Evolutionary conservation across 805 yeast species (phyloP).

Genomic region (Suhomyces sp.): DNA sequence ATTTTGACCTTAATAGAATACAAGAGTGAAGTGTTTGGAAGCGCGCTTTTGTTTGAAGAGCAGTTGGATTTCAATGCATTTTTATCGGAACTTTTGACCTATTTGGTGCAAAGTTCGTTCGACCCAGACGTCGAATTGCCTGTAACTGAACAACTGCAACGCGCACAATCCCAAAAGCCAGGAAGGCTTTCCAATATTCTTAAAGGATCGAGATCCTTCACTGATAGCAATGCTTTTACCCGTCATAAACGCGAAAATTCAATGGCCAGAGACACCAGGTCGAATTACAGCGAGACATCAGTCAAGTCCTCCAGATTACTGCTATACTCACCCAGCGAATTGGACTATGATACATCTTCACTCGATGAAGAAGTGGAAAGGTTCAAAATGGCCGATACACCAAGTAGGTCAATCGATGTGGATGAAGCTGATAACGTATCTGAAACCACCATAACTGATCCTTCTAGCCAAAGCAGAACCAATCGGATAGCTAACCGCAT

Average conservation of each 20-base stretch:
- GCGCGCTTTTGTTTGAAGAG: constrained; percentile 3
- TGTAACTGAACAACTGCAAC: not conserved
- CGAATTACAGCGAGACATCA: constrained; percentile 1
- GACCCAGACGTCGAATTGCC: constrained; percentile 3
- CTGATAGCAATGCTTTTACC: not conserved
- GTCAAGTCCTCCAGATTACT: constrained; percentile 8
- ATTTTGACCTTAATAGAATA: constrained; percentile 6
- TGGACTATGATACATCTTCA: not conserved
- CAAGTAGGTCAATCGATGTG: not conserved
- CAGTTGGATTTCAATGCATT: constrained; percentile 7
- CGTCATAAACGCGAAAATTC: not conserved
- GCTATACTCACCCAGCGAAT: constrained; percentile 4
- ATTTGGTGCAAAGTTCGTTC: not conserved
- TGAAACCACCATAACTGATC: not conserved
- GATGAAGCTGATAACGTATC: constrained; percentile 1
- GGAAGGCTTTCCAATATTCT: not conserved
- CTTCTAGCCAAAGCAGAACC: not conserved
- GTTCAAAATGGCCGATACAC: not conserved
- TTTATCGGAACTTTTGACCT: constrained; percentile 7
- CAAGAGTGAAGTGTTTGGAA: not conserved
- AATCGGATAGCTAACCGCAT: not conserved
- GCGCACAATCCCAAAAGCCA: not conserved
- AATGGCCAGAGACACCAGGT: not conserved
- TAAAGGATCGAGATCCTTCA: not conserved
- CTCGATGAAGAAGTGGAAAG: constrained; percentile 1